Base-by-base conservation (phyloP, 2,329 filamentous ascomycete genomes). In the Aspergillus sclerotialis region DNA sequence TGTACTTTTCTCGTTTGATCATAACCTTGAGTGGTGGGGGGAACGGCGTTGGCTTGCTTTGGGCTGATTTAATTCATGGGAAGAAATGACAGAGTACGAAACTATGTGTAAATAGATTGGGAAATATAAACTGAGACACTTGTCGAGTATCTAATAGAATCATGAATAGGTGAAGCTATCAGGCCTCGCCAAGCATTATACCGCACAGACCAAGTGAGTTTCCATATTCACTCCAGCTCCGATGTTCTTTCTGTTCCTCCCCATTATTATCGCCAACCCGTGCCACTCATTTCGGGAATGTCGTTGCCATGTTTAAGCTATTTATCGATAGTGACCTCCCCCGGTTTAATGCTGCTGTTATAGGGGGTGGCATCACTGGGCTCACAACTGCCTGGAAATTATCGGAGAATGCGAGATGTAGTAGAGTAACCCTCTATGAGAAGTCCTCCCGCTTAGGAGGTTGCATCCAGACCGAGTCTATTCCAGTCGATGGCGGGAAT, bases 311-410 rank as follows among this genome's bases (percentile, higher is more conserved):
- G 19, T 44, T 48, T 38, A 32, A 30, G 6, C 38, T 44, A 18
- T 23, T 29, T 16, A 37, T 40, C 33, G 43, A 46, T 31, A 42
- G 33, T 18, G 42, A 56, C 30, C 45, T 52, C 17, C 23, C 13
- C 18, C 9, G 10, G 23, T 63, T 56, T 39, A 55, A 67, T 49
- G 60, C 86, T 36, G 85, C 83, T 15, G 70, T 93, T 33, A 61
- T 93, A 18, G 88, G 88, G 33, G 86, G 80, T 40, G 88, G 88
- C 26, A 80, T 94, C 55, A 92, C 86, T 2, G 88, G 88, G 32
- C 73, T 94, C 30, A 76, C 82, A 23, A 73, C 80, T 25, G 86
- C 87, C 18, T 86, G 85, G 66, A 88, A 85, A 58, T 69, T 94
- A 28, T 70, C 79, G 9, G 76, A 76, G 45, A 69, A 80, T 49